These are phyloP conservation scores for Blastobotrys muscicola DNA, from an alignment of 805 yeast genomes.

Conservation along the genomic window DNA sequence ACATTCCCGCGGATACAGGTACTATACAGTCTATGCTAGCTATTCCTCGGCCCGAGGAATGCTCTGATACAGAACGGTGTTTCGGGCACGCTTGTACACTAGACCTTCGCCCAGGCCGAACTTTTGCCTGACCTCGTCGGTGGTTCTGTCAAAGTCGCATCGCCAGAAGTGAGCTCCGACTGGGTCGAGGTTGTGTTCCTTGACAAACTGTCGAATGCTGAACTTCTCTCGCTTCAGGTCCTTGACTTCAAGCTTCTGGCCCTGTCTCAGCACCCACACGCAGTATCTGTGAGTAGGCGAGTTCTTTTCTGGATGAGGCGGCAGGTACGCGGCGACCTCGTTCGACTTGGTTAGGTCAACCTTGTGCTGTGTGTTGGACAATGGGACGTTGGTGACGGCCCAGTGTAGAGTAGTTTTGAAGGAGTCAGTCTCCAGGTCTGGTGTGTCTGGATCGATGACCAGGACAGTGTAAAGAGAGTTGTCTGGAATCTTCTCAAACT, in stretches of 20 bases:
- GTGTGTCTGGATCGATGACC: conserved; percentile 86
- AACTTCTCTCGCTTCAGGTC: conserved; percentile 40
- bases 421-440: conserved; percentile 60
- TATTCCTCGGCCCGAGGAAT: not conserved
- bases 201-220: conserved; percentile 62
- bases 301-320: conserved; percentile 87
- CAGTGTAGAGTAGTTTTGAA: conserved; percentile 66
- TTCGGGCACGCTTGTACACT: conserved; percentile 34
- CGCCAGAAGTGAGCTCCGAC: conserved; percentile 94
- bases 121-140: conserved; percentile 53
- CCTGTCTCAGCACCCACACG: conserved; percentile 85
- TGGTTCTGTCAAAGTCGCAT: conserved; percentile 69
- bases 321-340: conserved; percentile 50
- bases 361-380: conserved; percentile 48
- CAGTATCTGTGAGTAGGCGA: conserved; percentile 72
- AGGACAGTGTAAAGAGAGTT: conserved; percentile 63
- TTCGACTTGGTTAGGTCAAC: conserved; percentile 30
- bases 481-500: conserved; percentile 44
- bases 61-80: not conserved
- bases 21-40: conserved; percentile 1
- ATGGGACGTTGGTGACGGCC: conserved; percentile 61
- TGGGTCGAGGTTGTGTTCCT: conserved; percentile 47
- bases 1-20: not conserved
- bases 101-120: conserved; percentile 70
- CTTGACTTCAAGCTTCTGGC: conserved; percentile 7